These are phyloP conservation scores for Boletellus sp. DNA, from an alignment of 768 basidiomycete genomes.

Conservation along the genomic window DNA sequence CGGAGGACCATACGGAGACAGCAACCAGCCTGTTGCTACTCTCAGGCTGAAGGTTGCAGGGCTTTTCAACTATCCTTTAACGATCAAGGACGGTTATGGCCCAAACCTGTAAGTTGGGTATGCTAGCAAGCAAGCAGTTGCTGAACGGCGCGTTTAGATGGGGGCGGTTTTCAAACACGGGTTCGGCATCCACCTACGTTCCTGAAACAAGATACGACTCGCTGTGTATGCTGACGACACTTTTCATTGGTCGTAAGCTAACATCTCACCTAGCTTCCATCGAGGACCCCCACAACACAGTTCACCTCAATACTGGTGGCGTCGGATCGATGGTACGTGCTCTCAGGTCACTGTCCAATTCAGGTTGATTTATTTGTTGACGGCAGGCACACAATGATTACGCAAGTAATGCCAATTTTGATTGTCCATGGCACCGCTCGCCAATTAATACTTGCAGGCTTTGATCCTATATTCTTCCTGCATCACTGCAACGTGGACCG, in stretches of 20 bases:
- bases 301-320: conserved; percentile 17
- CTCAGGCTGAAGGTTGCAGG: conserved; percentile 14
- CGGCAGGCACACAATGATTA: conserved; percentile 15
- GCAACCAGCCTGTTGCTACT: background rate
- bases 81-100: conserved; percentile 7
- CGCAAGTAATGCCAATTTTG: conserved; percentile 8
- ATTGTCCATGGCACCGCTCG: background rate
- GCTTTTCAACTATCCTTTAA: conserved; percentile 16
- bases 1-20: too few relatives aligned
- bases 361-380: background rate
- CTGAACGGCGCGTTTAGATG: too few relatives aligned
- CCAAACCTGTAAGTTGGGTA: conserved; percentile 14
- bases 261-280: conserved; percentile 9
- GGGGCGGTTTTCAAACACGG: too few relatives aligned
- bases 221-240: too few relatives aligned
- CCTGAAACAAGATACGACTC: too few relatives aligned
- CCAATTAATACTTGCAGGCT: background rate
- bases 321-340: conserved; percentile 17
- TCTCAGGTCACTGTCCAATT: background rate
- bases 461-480: conserved; percentile 20
- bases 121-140: too few relatives aligned
- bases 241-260: background rate
- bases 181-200: too few relatives aligned
- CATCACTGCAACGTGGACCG: conserved; percentile 21
- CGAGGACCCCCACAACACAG: conserved; percentile 19